Percentiles rank a stretch among this genome's conserved stretches.
Evolutionary conservation across 2,329 filamentous ascomycete species (phyloP).

Genomic region (Alternaria atra): DNA sequence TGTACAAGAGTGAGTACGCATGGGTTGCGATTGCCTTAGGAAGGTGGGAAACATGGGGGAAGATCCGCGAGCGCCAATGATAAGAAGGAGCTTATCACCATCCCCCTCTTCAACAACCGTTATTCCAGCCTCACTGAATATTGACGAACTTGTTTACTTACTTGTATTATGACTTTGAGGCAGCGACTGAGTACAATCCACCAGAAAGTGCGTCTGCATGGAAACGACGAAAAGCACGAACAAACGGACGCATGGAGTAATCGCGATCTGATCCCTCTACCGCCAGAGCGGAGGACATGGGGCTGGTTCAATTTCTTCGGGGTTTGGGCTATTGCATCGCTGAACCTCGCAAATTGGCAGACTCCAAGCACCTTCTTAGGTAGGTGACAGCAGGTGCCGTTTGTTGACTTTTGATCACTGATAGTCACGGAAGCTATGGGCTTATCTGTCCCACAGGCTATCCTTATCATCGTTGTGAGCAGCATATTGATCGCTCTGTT

Average conservation of each 20-base stretch:
- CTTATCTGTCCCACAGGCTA: conserved; percentile 59
- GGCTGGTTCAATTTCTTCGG: conserved; percentile 57
- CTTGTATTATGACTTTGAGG: conserved; percentile 15
- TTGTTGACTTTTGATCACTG: not conserved
- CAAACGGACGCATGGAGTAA: conserved; percentile 57
- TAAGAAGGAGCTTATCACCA: not conserved
- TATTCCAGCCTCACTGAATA: not conserved
- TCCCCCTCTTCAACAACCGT: not conserved
- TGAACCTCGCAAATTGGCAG: conserved; percentile 59
- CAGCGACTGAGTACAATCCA: conserved; percentile 35
- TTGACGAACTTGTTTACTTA: not conserved
- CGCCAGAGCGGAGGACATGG: conserved; percentile 52
- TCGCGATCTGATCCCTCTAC: conserved; percentile 51
- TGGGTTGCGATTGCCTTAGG: not conserved
- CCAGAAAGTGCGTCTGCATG: conserved; percentile 50
- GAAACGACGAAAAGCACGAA: conserved; percentile 55
- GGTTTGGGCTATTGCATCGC: conserved; percentile 51
- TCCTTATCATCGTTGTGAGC: conserved; percentile 59
- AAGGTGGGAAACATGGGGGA: not conserved
- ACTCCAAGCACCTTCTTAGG: conserved; percentile 59
- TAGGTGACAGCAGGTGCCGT: conserved; percentile 13
- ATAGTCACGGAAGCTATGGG: conserved; percentile 50
- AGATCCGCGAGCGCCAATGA: not conserved
- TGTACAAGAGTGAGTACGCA: not conserved
- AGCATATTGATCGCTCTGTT: conserved; percentile 56